Evolutionary conservation across 495 filamentous ascomycete genomes (phyloP), one percentile per base, ranked within the genome.

Genomic region (Eremomyces bilateralis): DNA sequence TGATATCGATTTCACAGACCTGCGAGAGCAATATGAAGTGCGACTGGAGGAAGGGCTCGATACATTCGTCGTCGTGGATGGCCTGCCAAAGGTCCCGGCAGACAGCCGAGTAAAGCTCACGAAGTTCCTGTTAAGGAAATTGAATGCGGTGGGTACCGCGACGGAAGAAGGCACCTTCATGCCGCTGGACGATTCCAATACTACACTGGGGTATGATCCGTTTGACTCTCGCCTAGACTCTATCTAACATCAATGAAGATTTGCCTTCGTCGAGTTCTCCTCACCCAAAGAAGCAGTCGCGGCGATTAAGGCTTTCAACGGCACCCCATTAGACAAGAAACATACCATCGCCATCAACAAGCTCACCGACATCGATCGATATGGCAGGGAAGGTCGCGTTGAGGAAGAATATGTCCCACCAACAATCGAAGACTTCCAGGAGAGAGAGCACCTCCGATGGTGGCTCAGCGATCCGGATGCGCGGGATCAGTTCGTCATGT

Each of bases 281-380:
- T 81, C 80, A n/a, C 63, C 84, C 33, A 81, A 79, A 49, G 82
- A 94, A 58, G 88, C 88, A 12, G 62, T 77, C 21, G 76, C 76
- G 25, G 88, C 85, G 33, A 76, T 81, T 45, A 81, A 91, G 54
- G 64, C 72, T 40, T 72, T 97, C 37, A 72, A 94, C 49, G 68
- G 66, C 40, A 67, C 75, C 13, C 65, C 83, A 17, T 73, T 95
- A 48, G 88, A 97, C 61, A 93, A 80, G 64, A 93, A 70, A 60
- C 82, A 97, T 64, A 91, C 76, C 15, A 69, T 97, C 40, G 65
- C 70, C 41, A 83, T 95, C 48, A 97, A 97, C 69, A 97, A 97
- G 58, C 62, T 97, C 50, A 92, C 85, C 48, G 88, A 97, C 55
- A 80, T 97, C 45, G 88, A 95, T 44, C 76, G 85, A 39, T 97